phyloP scores from a whole-genome alignment of 2,329 filamentous ascomycete species.

The Chrysoporthe deuterocubensis region DNA sequence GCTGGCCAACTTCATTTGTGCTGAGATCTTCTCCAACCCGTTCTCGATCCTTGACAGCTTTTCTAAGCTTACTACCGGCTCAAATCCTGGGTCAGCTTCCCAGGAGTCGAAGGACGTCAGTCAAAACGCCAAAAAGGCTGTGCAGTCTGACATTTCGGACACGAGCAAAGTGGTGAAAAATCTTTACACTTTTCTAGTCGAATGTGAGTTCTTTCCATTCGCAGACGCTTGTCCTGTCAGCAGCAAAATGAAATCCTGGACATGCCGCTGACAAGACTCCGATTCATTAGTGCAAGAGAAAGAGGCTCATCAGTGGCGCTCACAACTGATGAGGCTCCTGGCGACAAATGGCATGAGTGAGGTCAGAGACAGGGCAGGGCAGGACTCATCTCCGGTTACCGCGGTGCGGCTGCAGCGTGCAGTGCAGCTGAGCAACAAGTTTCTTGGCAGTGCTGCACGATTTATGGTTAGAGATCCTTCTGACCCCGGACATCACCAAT shows the following conservation, averaged over 20 bases:
- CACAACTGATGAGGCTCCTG: slow-evolving; percentile 5
- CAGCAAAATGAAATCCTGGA: not conserved
- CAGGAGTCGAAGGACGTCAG: not conserved
- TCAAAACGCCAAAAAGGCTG: not conserved
- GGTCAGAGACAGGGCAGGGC: not conserved
- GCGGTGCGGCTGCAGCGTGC: not conserved
- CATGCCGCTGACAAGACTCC: not conserved
- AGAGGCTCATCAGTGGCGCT: slow-evolving; percentile 6
- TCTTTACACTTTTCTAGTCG: not conserved
- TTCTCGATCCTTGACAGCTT: slow-evolving; percentile 9
- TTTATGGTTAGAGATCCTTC: not conserved
- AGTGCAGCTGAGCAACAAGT: not conserved
- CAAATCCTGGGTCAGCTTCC: not conserved
- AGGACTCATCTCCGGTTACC: not conserved
- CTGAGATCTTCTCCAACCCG: slow-evolving; percentile 2
- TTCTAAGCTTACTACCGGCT: not conserved
- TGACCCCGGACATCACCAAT: not conserved
- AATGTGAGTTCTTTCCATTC: not conserved
- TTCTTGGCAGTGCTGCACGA: slow-evolving; percentile 1
- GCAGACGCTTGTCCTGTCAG: not conserved
- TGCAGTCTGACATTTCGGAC: not conserved
- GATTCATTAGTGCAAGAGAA: not conserved
- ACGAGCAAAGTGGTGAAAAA: not conserved
- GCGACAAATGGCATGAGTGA: not conserved
- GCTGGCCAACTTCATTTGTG: slow-evolving; percentile 2